phyloP scores from a whole-genome alignment of 257 asterid species.

The Solanum chilense region DNA sequence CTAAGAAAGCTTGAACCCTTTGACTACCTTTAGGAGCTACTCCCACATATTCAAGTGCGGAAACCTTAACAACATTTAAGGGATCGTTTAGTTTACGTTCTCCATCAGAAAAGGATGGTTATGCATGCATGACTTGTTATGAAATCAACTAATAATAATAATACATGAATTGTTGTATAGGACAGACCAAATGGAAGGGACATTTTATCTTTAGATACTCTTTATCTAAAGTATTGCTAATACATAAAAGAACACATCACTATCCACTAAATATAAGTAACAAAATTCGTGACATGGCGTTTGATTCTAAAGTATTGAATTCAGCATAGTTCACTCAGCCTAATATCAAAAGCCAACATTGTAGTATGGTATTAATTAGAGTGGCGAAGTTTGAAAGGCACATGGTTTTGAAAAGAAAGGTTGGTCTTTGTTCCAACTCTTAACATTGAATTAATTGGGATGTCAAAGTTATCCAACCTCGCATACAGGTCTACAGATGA shows the following conservation, averaged over 20 bases:
- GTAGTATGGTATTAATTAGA: neutral
- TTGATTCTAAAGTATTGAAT: neutral
- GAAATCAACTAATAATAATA: neutral
- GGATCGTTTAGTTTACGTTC: neutral
- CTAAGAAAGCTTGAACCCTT: slow-evolving; percentile 94
- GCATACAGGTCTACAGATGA: neutral
- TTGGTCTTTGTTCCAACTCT: neutral
- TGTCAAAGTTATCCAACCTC: neutral
- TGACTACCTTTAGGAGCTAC: slow-evolving; percentile 92
- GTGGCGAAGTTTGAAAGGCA: neutral
- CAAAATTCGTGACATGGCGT: neutral
- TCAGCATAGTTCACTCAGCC: neutral
- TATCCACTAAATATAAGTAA: neutral
- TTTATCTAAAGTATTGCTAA: neutral
- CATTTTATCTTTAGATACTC: neutral
- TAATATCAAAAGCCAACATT: neutral
- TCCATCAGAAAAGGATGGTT: neutral
- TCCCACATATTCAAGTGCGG: slow-evolving; percentile 60
- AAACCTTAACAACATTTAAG: slow-evolving; percentile 42
- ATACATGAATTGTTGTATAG: neutral
- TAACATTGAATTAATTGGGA: neutral
- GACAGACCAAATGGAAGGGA: neutral
- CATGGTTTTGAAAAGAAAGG: neutral
- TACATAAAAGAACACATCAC: neutral
- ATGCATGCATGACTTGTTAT: neutral